Base-by-base conservation (phyloP, 202 grass and related monocot genomes). In the Panicum hallii region DNA sequence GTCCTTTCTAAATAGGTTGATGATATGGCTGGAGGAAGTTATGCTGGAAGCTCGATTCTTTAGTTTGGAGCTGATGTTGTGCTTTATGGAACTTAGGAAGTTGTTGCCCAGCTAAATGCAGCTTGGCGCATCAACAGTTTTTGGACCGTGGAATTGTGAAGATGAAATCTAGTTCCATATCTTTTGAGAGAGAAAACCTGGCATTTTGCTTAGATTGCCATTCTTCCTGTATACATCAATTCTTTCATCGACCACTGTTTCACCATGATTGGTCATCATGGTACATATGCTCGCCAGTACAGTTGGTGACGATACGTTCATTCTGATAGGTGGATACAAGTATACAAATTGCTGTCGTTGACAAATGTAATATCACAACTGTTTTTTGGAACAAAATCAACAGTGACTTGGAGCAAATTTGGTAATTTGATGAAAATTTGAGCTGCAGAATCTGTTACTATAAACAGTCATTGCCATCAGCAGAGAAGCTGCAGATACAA, bases 1-100 rank as follows among this genome's bases (percentile, higher is more conserved):
- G 48, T 90, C 86, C 55, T 36, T 90, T 82, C 26, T 92, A 28
- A 52, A 60, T 63, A 84, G 40, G 30, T 30, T 90, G 44, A 58
- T 81, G 6, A 87, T 90, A 76, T 99, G 88, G 89, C 54, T 94
- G 11, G 96, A 99, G 81, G 79, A 87, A 77, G 66, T 91, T 81
- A 78, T 95, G 62, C 90, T 94, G 38, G 86, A 95, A 87, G 75
- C 86, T 81, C 89, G 79, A 46, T 53, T 89, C 5, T 54, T 94
- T 20, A 62, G 28, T 67, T 86, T 99, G 84, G 89, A 89, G 84
- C 50, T 94, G 49, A 63, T 74, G 1, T 43, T 86, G 72, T 82
- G 71, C 78, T 79, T 94, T 82, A 85, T 86, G 73, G 75, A 89
- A 57, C 63, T 92, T 16, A 90, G 79, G 74, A 95, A 88, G 32